Conservation (phyloP, 2,329 filamentous ascomycete genomes). For the Scedosporium apiospermum region DNA sequence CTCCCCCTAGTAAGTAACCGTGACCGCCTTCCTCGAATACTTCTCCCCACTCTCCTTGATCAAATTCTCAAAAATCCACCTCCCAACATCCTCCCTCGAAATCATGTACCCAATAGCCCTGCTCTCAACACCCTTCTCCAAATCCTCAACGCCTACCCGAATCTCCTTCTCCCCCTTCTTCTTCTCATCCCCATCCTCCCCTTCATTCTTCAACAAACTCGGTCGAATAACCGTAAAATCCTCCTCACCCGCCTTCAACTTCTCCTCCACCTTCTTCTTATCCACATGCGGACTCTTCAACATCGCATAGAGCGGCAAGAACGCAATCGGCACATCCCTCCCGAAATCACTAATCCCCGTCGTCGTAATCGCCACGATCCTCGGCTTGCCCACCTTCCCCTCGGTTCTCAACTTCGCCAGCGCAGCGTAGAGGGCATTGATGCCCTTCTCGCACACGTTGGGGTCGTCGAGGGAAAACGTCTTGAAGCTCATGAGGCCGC, state of each 20-base stretch:
- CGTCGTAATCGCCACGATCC: slow-evolving; percentile 25
- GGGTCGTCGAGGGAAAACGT: slow-evolving; percentile 33
- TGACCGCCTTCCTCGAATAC: slow-evolving; percentile 25
- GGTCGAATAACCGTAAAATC: slow-evolving; percentile 27
- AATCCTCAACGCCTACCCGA: slow-evolving; percentile 30
- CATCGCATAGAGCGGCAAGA: slow-evolving; percentile 33
- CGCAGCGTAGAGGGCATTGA: slow-evolving; percentile 29
- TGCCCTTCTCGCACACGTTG: slow-evolving; percentile 36
- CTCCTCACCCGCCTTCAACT: slow-evolving; percentile 18
- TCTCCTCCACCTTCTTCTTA: slow-evolving; percentile 36
- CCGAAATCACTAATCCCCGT: slow-evolving; percentile 27
- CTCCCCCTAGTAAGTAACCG: slow-evolving; percentile 25
- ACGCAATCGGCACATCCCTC: slow-evolving; percentile 31
- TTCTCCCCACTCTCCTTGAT: slow-evolving; percentile 15
- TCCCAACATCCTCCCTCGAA: slow-evolving; percentile 34
- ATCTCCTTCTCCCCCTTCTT: slow-evolving; percentile 14
- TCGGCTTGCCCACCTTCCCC: slow-evolving; percentile 19
- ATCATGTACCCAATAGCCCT: slow-evolving; percentile 36
- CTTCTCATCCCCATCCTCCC: slow-evolving; percentile 12
- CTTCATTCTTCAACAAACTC: slow-evolving; percentile 24
- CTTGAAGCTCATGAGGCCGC: slow-evolving; percentile 21
- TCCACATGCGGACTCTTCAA: slow-evolving; percentile 34
- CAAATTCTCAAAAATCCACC: slow-evolving; percentile 34
- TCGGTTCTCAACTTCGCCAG: slow-evolving; percentile 19
- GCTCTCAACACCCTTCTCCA: slow-evolving; percentile 19